phyloP scores from a whole-genome alignment of 208 protist species.

The Leishmania braziliensis region DNA sequence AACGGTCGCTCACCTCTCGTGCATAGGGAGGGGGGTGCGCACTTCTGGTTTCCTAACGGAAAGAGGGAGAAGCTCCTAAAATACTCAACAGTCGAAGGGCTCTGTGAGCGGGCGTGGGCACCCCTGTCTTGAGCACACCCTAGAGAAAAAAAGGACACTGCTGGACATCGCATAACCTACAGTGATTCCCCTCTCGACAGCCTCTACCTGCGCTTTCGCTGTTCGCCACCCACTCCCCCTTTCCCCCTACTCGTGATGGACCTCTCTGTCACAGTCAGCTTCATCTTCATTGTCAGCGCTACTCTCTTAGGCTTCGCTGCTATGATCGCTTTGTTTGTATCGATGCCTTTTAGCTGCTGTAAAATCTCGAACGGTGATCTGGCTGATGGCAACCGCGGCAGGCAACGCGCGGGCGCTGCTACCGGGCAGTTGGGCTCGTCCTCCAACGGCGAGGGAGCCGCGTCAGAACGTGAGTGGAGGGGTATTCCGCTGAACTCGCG shows the following conservation, averaged over 20 bases:
- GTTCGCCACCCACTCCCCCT: neutral
- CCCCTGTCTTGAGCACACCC: neutral
- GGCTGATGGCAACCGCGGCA: neutral
- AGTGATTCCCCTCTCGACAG: neutral
- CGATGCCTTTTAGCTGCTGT: slow-evolving; percentile 1
- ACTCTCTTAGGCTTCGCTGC: neutral
- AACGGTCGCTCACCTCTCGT: neutral
- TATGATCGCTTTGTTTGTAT: neutral
- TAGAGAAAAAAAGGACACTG: neutral
- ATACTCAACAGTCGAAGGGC: neutral
- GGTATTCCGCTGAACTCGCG: slow-evolving; percentile 45
- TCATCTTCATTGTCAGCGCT: neutral
- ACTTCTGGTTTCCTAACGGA: neutral
- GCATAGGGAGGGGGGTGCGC: neutral
- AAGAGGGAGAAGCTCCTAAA: neutral
- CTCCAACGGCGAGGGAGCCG: neutral
- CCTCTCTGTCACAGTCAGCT: neutral
- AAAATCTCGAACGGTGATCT: neutral
- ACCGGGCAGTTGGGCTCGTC: neutral
- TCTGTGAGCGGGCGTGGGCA: neutral
- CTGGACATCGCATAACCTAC: neutral
- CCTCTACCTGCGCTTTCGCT: neutral
- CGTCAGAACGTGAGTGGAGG: slow-evolving; percentile 16
- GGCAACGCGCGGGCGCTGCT: neutral
- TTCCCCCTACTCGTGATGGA: neutral